Conservation (phyloP, 2,329 filamentous ascomycete species). For the Colletotrichum salicis region DNA sequence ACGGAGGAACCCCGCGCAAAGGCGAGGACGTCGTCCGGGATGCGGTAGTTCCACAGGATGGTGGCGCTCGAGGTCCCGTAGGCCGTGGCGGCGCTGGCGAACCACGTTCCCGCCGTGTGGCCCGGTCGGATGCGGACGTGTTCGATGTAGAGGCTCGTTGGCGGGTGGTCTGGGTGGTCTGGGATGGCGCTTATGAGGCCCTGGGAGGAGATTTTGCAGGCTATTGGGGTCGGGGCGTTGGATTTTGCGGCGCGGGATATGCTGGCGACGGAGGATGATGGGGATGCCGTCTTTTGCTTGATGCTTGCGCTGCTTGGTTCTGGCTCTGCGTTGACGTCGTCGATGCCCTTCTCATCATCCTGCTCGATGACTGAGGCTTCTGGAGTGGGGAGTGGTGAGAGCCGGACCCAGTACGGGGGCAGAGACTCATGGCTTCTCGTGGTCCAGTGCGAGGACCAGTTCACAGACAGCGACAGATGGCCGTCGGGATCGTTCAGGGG, state of each 20-base stretch:
- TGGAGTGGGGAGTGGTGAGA: conserved; percentile 48
- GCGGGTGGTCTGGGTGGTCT: conserved; percentile 42
- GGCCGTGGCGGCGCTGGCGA: conserved; percentile 66
- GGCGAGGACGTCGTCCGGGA: conserved; percentile 61
- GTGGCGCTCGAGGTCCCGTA: conserved; percentile 64
- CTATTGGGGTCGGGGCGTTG: conserved; percentile 47
- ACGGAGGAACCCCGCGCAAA: conserved; percentile 64
- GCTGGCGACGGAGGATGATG: conserved; percentile 47
- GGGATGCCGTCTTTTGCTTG: conserved; percentile 35
- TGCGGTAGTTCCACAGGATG: conserved; percentile 69
- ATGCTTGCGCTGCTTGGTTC: not conserved
- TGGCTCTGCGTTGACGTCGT: not conserved
- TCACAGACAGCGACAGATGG: conserved; percentile 65
- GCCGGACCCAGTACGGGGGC: conserved; percentile 68
- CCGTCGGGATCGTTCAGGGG: conserved; percentile 70
- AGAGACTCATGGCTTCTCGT: conserved; percentile 61
- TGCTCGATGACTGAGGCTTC: conserved; percentile 8
- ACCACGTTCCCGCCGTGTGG: conserved; percentile 61
- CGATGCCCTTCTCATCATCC: not conserved
- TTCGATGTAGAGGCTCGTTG: conserved; percentile 56
- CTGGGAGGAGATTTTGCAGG: conserved; percentile 60
- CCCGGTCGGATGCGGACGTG: conserved; percentile 53
- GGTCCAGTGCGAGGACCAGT: conserved; percentile 67
- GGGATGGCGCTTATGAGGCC: conserved; percentile 59
- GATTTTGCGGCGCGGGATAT: conserved; percentile 45